Conservation (phyloP, 352 stramenopile genomes). For the Phytophthora fragariae region DNA sequence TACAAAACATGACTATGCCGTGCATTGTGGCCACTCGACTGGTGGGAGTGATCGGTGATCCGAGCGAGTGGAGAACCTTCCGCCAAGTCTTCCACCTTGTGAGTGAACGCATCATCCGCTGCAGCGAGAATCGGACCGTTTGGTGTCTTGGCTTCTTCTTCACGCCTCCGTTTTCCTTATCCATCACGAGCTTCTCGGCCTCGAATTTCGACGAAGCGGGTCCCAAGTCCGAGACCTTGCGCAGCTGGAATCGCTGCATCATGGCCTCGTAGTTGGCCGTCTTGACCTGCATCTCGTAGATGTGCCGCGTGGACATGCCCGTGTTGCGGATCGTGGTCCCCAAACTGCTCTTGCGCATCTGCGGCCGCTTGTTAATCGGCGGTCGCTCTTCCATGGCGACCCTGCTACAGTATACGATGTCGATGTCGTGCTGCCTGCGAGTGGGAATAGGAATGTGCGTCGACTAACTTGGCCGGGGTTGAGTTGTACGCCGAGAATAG, state of each 20-base stretch:
- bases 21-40: slow-evolving; percentile 21
- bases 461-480: neutral
- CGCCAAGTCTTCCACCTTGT: neutral
- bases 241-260: slow-evolving; percentile 43
- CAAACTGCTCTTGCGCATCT: neutral
- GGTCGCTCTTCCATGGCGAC: neutral
- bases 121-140: slow-evolving; percentile 10
- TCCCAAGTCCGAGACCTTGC: slow-evolving; percentile 24
- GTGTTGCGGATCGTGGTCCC: slow-evolving; percentile 1
- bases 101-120: neutral
- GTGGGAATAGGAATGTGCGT: neutral
- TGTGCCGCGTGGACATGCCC: neutral
- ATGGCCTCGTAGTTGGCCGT: slow-evolving; percentile 9
- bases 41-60: neutral
- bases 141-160: neutral
- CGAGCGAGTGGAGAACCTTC: neutral
- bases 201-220: neutral
- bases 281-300: slow-evolving; percentile 3
- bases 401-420: neutral
- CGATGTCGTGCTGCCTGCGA: neutral
- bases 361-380: neutral
- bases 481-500: neutral
- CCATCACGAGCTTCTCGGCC: neutral
- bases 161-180: neutral
- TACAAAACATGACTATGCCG: slow-evolving; percentile 28